These are phyloP conservation scores for Kodamaea plutei DNA, from an alignment of 1,139 yeast genomes.

Conservation along the genomic window DNA sequence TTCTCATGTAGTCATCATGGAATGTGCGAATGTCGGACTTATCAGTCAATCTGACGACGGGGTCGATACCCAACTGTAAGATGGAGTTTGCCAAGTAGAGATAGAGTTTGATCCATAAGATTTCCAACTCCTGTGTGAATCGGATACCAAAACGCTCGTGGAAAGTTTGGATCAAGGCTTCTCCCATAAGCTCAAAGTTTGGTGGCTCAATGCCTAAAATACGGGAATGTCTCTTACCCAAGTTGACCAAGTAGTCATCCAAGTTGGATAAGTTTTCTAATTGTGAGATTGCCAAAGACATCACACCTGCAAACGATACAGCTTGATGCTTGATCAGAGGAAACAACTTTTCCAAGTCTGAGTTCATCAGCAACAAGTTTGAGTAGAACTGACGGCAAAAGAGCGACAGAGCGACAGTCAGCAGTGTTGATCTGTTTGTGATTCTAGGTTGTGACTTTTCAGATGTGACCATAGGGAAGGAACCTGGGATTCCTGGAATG, in stretches of 20 bases:
- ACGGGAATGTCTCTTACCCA: slow-evolving; percentile 75
- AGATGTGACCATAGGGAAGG: slow-evolving; percentile 16
- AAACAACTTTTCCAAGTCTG: slow-evolving; percentile 51
- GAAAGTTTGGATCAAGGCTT: slow-evolving; percentile 69
- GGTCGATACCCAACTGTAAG: slow-evolving; percentile 64
- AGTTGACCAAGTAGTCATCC: slow-evolving; percentile 56
- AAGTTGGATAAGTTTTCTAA: slow-evolving; percentile 38
- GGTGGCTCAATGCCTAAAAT: slow-evolving; percentile 70
- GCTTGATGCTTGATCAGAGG: slow-evolving; percentile 72
- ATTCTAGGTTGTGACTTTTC: slow-evolving; percentile 11
- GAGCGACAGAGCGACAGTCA: slow-evolving; percentile 41
- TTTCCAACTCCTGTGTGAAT: slow-evolving; percentile 49
- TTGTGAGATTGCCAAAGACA: slow-evolving; percentile 55
- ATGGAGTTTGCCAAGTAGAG: slow-evolving; percentile 62
- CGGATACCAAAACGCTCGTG: slow-evolving; percentile 56
- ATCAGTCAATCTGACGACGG: slow-evolving; percentile 30
- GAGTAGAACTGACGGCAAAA: slow-evolving; percentile 63
- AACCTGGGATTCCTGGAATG: slow-evolving; percentile 33
- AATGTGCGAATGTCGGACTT: slow-evolving; percentile 4
- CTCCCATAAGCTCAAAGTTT: slow-evolving; percentile 76
- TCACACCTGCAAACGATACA: slow-evolving; percentile 75
- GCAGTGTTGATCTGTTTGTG: slow-evolving; percentile 17
- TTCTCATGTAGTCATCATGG: slow-evolving; percentile 3
- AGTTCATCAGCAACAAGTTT: slow-evolving; percentile 52
- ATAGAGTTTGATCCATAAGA: slow-evolving; percentile 70